Evolutionary conservation across 2,329 filamentous ascomycete species (phyloP).

Genomic region (Zopfia rhizophila): DNA sequence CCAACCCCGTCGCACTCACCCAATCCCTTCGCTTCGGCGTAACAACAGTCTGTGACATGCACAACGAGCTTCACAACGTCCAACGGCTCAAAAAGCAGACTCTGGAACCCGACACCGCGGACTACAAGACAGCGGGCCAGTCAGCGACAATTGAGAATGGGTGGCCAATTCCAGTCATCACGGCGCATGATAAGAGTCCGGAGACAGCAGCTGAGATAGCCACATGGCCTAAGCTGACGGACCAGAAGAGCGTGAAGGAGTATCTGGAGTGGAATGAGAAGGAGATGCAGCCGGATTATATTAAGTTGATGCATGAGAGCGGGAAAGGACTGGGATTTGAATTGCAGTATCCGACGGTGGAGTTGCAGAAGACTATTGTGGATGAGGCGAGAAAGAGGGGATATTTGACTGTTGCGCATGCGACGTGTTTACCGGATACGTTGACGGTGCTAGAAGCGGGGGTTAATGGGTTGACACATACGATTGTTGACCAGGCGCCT

Average conservation of each 20-base stretch:
- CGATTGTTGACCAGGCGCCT: slow-evolving; percentile 53
- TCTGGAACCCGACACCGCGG: slow-evolving; percentile 51
- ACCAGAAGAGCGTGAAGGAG: slow-evolving; percentile 52
- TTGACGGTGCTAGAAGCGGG: slow-evolving; percentile 54
- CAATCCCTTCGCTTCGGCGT: slow-evolving; percentile 62
- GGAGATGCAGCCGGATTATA: slow-evolving; percentile 58
- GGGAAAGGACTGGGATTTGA: slow-evolving; percentile 52
- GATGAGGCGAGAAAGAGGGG: slow-evolving; percentile 51
- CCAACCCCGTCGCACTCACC: slow-evolving; percentile 51
- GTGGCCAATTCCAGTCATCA: slow-evolving; percentile 61
- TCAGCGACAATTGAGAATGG: slow-evolving; percentile 63
- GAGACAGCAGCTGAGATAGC: slow-evolving; percentile 53
- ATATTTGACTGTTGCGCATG: slow-evolving; percentile 54
- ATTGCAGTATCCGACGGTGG: slow-evolving; percentile 53
- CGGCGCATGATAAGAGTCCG: slow-evolving; percentile 49
- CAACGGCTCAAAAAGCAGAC: slow-evolving; percentile 40
- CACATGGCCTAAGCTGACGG: slow-evolving; percentile 60
- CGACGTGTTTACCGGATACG: slow-evolving; percentile 52
- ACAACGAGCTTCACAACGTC: slow-evolving; percentile 48
- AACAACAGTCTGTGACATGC: slow-evolving; percentile 64
- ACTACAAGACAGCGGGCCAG: slow-evolving; percentile 61
- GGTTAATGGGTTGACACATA: slow-evolving; percentile 58
- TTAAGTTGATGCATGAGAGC: slow-evolving; percentile 64
- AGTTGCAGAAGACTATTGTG: slow-evolving; percentile 59
- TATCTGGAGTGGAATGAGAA: slow-evolving; percentile 55